Percentiles rank a stretch among this genome's conserved stretches.
Evolutionary conservation across 805 yeast species (phyloP).

Genomic region (Lachancea sp.): DNA sequence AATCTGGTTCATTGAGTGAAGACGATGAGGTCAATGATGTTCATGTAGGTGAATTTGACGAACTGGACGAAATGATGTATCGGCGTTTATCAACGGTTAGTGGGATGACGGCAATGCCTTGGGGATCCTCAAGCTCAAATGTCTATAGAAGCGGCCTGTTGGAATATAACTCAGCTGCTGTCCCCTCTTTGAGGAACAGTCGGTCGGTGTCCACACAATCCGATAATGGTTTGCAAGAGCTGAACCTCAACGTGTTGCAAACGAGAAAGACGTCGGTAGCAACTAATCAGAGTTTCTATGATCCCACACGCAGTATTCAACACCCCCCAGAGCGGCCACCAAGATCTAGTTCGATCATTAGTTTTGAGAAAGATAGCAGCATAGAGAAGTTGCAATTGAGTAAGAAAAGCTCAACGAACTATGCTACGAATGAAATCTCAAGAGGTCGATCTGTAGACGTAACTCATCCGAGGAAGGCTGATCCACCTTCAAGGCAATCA

Average conservation of each 20-base stretch:
- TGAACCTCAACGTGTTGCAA: not conserved
- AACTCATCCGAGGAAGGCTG: not conserved
- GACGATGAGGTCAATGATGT: constrained; percentile 25
- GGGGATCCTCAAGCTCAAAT: constrained; percentile 5
- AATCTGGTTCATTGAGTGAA: constrained; percentile 10
- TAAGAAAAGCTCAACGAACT: not conserved
- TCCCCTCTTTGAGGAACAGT: not conserved
- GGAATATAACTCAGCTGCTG: not conserved
- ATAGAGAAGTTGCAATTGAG: not conserved
- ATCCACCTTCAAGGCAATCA: not conserved
- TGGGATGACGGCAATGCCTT: constrained; percentile 1
- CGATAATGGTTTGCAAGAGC: not conserved
- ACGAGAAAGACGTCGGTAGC: not conserved
- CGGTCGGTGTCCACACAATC: not conserved
- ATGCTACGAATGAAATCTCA: not conserved
- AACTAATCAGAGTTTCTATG: not conserved
- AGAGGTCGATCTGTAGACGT: not conserved
- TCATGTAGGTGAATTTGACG: constrained; percentile 27
- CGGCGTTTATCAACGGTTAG: constrained; percentile 17
- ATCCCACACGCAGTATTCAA: not conserved
- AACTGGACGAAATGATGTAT: constrained; percentile 29
- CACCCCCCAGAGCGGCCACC: constrained; percentile 8
- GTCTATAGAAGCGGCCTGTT: not conserved
- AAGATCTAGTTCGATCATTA: constrained; percentile 5
- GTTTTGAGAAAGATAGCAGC: constrained; percentile 3